These are phyloP conservation scores for Aureobasidium mangrovei DNA, from an alignment of 2,329 filamentous ascomycete species.

Conservation along the genomic window DNA sequence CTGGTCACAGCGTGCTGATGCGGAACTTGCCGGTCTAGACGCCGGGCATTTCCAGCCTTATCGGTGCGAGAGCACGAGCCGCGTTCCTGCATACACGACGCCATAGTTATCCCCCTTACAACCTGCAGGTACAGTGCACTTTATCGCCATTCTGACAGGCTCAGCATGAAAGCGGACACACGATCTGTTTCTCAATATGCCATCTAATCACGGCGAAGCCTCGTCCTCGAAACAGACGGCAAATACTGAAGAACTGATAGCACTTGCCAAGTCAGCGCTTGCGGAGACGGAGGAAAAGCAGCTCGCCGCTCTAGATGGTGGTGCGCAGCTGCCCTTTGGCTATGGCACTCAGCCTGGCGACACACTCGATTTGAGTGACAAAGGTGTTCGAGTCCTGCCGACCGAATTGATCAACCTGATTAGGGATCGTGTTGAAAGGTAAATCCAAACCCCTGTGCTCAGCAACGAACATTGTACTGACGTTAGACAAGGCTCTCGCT, in stretches of 20 bases:
- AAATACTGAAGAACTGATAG: slow-evolving; percentile 14
- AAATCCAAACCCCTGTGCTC: slow-evolving; percentile 7
- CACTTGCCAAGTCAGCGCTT: slow-evolving; percentile 17
- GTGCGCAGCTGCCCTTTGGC: slow-evolving; percentile 14
- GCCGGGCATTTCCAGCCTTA: not conserved
- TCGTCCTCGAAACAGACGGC: slow-evolving; percentile 8
- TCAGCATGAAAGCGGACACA: slow-evolving; percentile 11
- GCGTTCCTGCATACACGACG: slow-evolving; percentile 12
- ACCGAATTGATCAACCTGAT: slow-evolving; percentile 69
- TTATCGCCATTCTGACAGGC: not conserved
- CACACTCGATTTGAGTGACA: slow-evolving; percentile 69
- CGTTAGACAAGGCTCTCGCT: slow-evolving; percentile 55
- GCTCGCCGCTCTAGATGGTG: slow-evolving; percentile 13
- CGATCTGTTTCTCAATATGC: slow-evolving; percentile 8
- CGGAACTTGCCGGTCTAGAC: not conserved
- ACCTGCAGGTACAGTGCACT: slow-evolving; percentile 4
- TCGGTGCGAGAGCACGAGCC: not conserved
- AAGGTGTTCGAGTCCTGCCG: slow-evolving; percentile 61
- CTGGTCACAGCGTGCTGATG: not conserved
- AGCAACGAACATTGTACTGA: slow-evolving; percentile 18
- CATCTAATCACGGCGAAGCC: slow-evolving; percentile 10
- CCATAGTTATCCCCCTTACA: not conserved
- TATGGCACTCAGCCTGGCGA: slow-evolving; percentile 47
- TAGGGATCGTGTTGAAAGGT: slow-evolving; percentile 66
- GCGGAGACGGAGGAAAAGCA: slow-evolving; percentile 17